Evolutionary conservation across 2,329 filamentous ascomycete species (phyloP).

Genomic region (Thelonectria blattea): DNA sequence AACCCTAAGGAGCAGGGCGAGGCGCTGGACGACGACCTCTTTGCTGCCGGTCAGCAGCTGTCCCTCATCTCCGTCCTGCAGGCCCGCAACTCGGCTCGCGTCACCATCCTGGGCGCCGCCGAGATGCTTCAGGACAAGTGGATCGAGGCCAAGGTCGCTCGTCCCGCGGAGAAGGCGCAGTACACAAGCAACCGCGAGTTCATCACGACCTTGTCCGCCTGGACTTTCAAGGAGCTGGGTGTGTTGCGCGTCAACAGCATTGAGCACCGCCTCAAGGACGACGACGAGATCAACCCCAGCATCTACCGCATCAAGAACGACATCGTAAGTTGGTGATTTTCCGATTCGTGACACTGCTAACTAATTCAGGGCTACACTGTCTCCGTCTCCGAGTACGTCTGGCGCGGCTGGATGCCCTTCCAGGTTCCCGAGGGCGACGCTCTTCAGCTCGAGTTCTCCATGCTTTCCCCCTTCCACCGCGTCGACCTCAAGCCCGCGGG

Average conservation of each 20-base stretch:
- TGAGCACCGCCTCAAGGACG: slow-evolving; percentile 71
- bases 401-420: slow-evolving; percentile 79
- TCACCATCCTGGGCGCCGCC: slow-evolving; percentile 83
- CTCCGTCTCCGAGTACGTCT: slow-evolving; percentile 83
- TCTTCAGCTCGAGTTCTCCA: slow-evolving; percentile 95
- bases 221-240: slow-evolving; percentile 94
- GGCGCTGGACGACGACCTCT: slow-evolving; percentile 75
- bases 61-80: slow-evolving; percentile 85
- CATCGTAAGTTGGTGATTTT: slow-evolving; percentile 72
- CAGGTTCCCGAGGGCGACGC: slow-evolving; percentile 70
- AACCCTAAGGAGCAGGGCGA: slow-evolving; percentile 85
- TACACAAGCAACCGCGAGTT: slow-evolving; percentile 84
- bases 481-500: slow-evolving; percentile 68
- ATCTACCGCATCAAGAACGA: slow-evolving; percentile 98
- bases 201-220: slow-evolving; percentile 83
- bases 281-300: slow-evolving; percentile 73
- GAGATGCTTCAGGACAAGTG: slow-evolving; percentile 89
- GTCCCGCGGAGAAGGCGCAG: slow-evolving; percentile 56
- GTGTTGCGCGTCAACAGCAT: slow-evolving; percentile 85
- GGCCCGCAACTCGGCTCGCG: slow-evolving; percentile 89
- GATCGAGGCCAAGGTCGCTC: slow-evolving; percentile 82
- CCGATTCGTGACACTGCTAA: slow-evolving; percentile 31
- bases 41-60: slow-evolving; percentile 83
- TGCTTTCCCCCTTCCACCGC: slow-evolving; percentile 97
- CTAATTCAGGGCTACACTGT: slow-evolving; percentile 76